A percentile compares a stretch with the other conserved stretches of the same genome.
Evolutionary conservation across 2,329 filamentous ascomycete species (phyloP).

Genomic region (Hymenoscyphus fructigenus): DNA sequence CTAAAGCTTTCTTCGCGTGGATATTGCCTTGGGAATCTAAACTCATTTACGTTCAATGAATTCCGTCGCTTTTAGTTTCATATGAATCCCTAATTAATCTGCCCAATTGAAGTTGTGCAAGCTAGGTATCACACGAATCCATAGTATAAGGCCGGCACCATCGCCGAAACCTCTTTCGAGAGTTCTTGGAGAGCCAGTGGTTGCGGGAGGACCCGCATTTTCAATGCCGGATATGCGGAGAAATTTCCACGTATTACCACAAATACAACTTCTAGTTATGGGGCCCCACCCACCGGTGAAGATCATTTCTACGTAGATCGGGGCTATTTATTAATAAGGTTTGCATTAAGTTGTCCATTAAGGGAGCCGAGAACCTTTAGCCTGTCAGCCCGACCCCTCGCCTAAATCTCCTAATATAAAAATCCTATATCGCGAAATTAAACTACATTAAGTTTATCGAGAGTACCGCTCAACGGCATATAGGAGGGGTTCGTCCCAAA

Average conservation of each 20-base stretch:
- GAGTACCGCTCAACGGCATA: slow-evolving; percentile 17
- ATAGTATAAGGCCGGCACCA: no score
- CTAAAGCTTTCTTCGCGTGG: no score
- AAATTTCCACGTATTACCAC: not conserved
- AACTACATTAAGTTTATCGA: slow-evolving; percentile 14
- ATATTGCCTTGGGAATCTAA: no score
- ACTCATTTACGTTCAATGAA: no score
- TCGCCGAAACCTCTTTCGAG: no score
- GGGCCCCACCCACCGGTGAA: not conserved
- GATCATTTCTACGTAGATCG: not conserved
- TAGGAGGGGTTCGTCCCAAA: slow-evolving; percentile 8
- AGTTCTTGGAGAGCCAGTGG: no score
- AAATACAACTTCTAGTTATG: not conserved
- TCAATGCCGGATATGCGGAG: not conserved
- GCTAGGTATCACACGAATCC: no score
- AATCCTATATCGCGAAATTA: slow-evolving; percentile 17
- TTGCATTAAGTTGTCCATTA: not conserved
- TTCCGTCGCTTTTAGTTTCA: no score
- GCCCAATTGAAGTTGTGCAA: no score
- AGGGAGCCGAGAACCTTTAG: not conserved
- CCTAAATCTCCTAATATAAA: slow-evolving; percentile 22
- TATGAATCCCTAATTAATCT: no score
- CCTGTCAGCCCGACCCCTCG: slow-evolving; percentile 12
- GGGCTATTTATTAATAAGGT: not conserved
- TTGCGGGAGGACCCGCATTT: not conserved